Evolutionary conservation across 768 basidiomycete genomes (phyloP).

Genomic region (Grammothele lineata): DNA sequence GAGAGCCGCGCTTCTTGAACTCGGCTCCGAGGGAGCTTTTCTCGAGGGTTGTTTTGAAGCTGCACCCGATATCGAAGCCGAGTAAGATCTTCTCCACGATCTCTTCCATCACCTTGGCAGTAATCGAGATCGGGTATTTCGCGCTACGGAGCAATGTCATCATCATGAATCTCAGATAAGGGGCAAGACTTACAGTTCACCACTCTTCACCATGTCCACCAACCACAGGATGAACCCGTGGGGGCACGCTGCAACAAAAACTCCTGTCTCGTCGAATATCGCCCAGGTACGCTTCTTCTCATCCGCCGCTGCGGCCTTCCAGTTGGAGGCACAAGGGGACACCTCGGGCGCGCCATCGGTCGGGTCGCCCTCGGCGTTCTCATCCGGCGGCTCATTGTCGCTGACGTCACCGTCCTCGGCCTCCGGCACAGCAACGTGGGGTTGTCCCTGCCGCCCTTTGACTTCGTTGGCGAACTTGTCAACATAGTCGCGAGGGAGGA

Average conservation of each 20-base stretch:
- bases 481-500: slow-evolving; percentile 22
- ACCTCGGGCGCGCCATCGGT: slow-evolving; percentile 17
- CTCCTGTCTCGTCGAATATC: slow-evolving; percentile 32
- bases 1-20: neutral
- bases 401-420: neutral
- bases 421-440: neutral
- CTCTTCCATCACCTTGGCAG: slow-evolving; percentile 2
- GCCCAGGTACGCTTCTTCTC: slow-evolving; percentile 31
- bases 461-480: slow-evolving; percentile 31
- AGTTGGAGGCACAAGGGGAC: slow-evolving; percentile 26
- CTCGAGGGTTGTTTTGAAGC: slow-evolving; percentile 8
- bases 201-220: slow-evolving; percentile 16
- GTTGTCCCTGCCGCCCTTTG: slow-evolving; percentile 16
- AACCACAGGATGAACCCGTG: slow-evolving; percentile 20
- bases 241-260: slow-evolving; percentile 26
- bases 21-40: slow-evolving; percentile 7
- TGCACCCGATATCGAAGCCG: slow-evolving; percentile 21
- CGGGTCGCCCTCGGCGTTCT: slow-evolving; percentile 10
- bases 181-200: slow-evolving; percentile 16
- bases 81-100: neutral
- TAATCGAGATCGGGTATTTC: slow-evolving; percentile 19
- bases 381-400: slow-evolving; percentile 21
- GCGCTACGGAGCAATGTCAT: slow-evolving; percentile 10
- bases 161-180: neutral
- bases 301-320: slow-evolving; percentile 28